Evolutionary conservation across 306 rosid species (phyloP).

Genomic region (Ormosia emarginata): DNA sequence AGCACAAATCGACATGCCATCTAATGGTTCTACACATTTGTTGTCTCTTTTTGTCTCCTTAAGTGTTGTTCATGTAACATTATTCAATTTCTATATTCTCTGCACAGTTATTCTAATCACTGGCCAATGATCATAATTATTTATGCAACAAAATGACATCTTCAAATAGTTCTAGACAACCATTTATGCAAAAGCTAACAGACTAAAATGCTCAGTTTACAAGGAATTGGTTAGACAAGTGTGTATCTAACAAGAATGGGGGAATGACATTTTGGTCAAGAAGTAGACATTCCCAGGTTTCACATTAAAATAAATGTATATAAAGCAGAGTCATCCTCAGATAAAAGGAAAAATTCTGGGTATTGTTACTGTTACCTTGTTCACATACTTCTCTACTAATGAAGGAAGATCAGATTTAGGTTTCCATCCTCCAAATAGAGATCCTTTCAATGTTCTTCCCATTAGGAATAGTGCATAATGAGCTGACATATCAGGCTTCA

Average conservation of each 20-base stretch:
- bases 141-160: neutral
- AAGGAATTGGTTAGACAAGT: neutral
- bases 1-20: neutral
- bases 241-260: neutral
- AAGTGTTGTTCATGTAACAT: neutral
- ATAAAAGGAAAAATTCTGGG: neutral
- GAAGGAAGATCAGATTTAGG: slow-evolving; percentile 94
- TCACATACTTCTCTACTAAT: slow-evolving; percentile 73
- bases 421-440: slow-evolving; percentile 95
- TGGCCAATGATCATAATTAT: neutral
- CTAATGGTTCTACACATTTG: neutral
- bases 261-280: neutral
- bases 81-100: neutral
- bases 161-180: neutral
- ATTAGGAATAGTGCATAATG: slow-evolving; percentile 66
- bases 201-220: neutral
- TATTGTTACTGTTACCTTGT: slow-evolving; percentile 52
- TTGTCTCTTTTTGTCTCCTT: neutral
- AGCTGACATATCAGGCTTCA: slow-evolving; percentile 76
- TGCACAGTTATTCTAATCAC: neutral
- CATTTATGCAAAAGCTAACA: neutral
- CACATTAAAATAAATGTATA: neutral
- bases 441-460: slow-evolving; percentile 89
- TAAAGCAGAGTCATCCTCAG: neutral
- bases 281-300: neutral